Base-by-base conservation (phyloP, 2,329 filamentous ascomycete species). In the Pezizomycotina sp. region DNA sequence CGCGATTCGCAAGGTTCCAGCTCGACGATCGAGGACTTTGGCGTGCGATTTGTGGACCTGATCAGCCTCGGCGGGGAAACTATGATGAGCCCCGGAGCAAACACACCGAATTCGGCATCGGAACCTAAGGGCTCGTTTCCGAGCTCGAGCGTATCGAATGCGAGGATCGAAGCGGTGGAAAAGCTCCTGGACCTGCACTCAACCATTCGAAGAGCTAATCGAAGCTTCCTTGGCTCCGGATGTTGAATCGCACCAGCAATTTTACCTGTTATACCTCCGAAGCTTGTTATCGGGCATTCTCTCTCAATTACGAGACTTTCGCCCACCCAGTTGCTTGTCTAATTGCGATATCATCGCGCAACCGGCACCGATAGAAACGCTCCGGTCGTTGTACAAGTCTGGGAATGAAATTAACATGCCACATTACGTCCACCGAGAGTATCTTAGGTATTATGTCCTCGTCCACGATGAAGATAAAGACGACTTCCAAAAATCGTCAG, bases 401-500 rank as follows among this genome's bases (percentile, higher is more conserved):
- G 50, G 77, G 81, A 48, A 89, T 82, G n/a, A 84, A 72, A 47
- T 71, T 24, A 68, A 69, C 48, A 59, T 92, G 36, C 86, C 86
- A 1, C 63, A 69, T 13, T 98, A 86, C 78, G 78, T 93, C 1
- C 76, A 92, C 53, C 76, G 78, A 19, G 83, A 95, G 44, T 98
- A 89, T 56, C 62, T 98, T 46, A 71, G 89, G 46, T 98, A 98
- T 58, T 98, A 98, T 58, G 80, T 98, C 10, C 64, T 98, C 26
- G 77, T 98, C 12, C 89, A 98, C 52, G 89, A 98, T 50, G 91
- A 98, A 59, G 89, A 98, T 54, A 74, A 73, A 43, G 86, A 92
- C 53, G 84, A 98, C 54, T 92, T 95, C 43, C 71, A 72, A 23
- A 78, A 83, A 58, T 92, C 84, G 8, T 86, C 86, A 57, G 71